Conservation (phyloP, 768 basidiomycete genomes). For the Mycena epipterygia region DNA sequence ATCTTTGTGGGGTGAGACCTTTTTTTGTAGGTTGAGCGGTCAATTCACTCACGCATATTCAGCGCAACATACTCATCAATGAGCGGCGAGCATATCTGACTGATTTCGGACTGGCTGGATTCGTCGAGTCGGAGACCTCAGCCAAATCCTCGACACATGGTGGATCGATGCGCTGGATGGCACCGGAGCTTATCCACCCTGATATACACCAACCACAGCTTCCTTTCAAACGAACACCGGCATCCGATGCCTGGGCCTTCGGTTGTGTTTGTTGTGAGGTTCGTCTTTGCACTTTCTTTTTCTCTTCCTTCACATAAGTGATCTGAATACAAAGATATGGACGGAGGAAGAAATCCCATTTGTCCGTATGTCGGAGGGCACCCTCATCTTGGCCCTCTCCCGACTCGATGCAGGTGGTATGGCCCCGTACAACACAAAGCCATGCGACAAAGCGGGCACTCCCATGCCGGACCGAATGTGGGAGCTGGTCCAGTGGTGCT, state of each 20-base stretch:
- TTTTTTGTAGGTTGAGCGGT: not conserved
- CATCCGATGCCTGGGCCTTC: constrained; percentile 9
- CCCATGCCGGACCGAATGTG: not conserved
- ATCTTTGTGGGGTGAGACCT: constrained; percentile 1
- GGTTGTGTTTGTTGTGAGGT: constrained; percentile 15
- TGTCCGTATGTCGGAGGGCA: constrained; percentile 1
- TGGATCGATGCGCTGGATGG: constrained; percentile 7
- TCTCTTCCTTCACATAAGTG: not conserved
- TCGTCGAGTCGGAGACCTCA: constrained; percentile 1
- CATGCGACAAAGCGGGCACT: not conserved
- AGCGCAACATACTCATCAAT: constrained; percentile 9
- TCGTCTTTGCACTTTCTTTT: not conserved
- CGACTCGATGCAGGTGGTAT: not conserved
- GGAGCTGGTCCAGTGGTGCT: constrained; percentile 2
- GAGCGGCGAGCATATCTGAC: not conserved
- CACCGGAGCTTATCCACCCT: not conserved
- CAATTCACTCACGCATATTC: not conserved
- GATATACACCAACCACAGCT: not conserved
- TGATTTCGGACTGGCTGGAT: constrained; percentile 11
- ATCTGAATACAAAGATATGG: not conserved
- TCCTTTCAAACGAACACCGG: not conserved
- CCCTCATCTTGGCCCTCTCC: not conserved
- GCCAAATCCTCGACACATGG: not conserved
- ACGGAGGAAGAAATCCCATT: constrained; percentile 2
- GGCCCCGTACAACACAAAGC: not conserved